phyloP scores from a whole-genome alignment of 495 filamentous ascomycete genomes.

The Penicillium bovifimosum region DNA sequence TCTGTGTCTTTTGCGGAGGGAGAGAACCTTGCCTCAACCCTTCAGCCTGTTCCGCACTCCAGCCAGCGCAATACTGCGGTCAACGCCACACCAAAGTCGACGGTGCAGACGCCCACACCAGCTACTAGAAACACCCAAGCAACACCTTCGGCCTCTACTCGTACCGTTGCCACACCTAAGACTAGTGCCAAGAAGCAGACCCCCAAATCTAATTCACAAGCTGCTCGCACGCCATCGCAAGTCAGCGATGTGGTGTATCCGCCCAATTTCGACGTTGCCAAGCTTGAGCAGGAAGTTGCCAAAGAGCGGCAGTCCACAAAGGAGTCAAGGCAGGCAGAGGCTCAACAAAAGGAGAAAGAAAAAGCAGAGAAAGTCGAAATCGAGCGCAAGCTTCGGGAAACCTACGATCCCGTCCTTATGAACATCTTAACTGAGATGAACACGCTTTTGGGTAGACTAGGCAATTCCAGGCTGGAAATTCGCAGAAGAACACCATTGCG shows the following conservation, averaged over 20 bases:
- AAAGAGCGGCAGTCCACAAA: neutral
- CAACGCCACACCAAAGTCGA: neutral
- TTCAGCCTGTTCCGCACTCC: conserved; percentile 1
- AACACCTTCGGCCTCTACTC: neutral
- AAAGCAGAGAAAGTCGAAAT: neutral
- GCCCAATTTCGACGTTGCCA: neutral
- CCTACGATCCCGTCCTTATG: neutral
- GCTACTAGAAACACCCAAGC: neutral
- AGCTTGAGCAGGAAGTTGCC: neutral
- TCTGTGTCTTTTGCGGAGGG: conserved; percentile 27
- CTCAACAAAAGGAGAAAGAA: neutral
- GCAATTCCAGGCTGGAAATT: neutral
- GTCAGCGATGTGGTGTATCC: neutral
- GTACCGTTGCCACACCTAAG: neutral
- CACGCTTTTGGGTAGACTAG: neutral
- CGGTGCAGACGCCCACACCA: neutral
- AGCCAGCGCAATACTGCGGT: neutral
- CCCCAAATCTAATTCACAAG: neutral
- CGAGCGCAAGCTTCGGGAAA: neutral
- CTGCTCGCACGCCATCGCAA: neutral
- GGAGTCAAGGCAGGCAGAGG: neutral
- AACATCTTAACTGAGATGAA: neutral
- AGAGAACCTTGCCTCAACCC: conserved; percentile 9
- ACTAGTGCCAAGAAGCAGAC: neutral
- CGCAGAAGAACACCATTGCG: neutral